Evolutionary conservation across 257 asterid genomes (phyloP).

Genomic region (Cinchona pubescens): DNA sequence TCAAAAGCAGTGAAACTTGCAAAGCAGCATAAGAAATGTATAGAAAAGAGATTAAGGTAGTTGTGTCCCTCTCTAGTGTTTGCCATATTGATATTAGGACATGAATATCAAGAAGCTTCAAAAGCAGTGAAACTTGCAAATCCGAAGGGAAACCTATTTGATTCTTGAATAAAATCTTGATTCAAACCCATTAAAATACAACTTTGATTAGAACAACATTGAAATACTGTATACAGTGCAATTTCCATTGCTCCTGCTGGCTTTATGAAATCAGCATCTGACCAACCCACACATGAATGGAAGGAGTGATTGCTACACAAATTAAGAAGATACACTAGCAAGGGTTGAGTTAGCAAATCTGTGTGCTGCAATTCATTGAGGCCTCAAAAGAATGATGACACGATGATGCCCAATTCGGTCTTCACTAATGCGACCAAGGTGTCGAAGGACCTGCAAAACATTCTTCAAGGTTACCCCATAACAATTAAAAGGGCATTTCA

Average conservation of each 20-base stretch:
- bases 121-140: neutral
- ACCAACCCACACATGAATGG: no score
- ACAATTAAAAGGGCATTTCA: neutral
- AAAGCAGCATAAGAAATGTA: no score
- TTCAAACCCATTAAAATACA: neutral
- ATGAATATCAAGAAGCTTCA: neutral
- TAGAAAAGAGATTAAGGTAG: no score
- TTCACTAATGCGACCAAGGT: constrained; percentile 76
- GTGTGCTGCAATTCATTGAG: constrained; percentile 25
- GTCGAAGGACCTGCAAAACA: constrained; percentile 76
- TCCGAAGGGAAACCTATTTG: neutral
- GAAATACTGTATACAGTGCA: no score
- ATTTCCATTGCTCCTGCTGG: no score
- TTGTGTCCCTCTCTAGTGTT: no score
- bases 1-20: neutral
- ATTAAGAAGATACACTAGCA: neutral
- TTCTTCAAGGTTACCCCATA: constrained; percentile 11
- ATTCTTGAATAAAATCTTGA: neutral
- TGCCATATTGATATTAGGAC: neutral
- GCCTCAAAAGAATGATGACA: constrained; percentile 65
- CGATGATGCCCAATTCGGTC: constrained; percentile 82
- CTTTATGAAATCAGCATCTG: no score
- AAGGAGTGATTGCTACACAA: neutral
- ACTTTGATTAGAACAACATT: neutral
- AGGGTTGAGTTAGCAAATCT: neutral